Conservation (phyloP, 176 grass and related monocot species). For the Hsuehochloa calcarea region DNA sequence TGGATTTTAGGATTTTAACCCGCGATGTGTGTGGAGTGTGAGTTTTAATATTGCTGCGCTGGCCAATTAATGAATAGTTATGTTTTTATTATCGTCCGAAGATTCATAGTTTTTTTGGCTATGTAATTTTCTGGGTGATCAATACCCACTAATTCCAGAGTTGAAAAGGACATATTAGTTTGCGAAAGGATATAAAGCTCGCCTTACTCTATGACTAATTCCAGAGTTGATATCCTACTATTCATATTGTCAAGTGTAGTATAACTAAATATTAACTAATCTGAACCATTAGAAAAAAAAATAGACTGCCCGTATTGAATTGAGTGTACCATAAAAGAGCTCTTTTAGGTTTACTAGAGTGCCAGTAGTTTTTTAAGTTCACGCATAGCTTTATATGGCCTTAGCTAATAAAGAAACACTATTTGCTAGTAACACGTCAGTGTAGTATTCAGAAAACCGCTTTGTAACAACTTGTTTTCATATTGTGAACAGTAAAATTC, state of each 20-base stretch:
- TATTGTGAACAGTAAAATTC: no score
- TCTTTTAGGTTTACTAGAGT: no score
- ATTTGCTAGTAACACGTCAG: conserved; percentile 5
- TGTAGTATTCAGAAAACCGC: neutral
- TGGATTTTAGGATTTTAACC: neutral
- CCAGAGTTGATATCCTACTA: no score
- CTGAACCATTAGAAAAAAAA: no score
- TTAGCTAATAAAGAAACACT: neutral
- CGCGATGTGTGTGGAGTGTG: neutral
- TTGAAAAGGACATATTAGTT: neutral
- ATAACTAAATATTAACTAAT: no score
- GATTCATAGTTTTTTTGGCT: neutral
- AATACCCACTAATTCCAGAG: no score
- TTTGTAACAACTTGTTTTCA: no score
- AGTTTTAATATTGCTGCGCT: neutral
- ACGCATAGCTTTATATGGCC: neutral
- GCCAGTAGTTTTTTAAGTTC: conserved; percentile 15
- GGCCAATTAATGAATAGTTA: neutral
- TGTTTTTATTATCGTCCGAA: neutral
- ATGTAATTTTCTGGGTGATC: neutral
- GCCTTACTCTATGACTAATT: no score
- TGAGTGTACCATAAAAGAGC: no score
- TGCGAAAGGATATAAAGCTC: neutral
- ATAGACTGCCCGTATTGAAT: no score
- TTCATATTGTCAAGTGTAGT: no score